A percentile compares a stretch with the other conserved stretches of the same genome.
Evolutionary conservation across 176 grass and related monocot species (phyloP).

Genomic region (Carex kokanica): DNA sequence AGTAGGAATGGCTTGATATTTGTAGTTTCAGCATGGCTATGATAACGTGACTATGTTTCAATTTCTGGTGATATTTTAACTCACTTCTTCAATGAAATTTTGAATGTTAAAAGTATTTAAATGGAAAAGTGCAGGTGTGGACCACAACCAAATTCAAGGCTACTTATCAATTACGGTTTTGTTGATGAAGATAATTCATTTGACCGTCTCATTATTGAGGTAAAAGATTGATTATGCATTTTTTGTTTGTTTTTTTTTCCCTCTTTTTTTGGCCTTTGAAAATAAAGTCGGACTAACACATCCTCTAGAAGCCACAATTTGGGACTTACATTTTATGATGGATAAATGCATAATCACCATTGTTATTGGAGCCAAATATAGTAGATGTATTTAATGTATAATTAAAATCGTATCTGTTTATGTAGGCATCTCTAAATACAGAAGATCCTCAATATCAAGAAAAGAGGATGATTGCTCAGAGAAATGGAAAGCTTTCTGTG

Average conservation of each 20-base stretch:
- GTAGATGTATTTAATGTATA: background rate
- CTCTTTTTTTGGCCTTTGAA: conserved; percentile 20
- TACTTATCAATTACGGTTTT: conserved; percentile 98
- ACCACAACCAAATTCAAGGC: conserved; percentile 90
- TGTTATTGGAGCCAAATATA: background rate
- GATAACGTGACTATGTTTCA: background rate
- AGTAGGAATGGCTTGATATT: background rate
- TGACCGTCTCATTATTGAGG: conserved; percentile 89
- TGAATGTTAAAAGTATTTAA: background rate
- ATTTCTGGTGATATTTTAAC: background rate
- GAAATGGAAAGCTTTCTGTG: conserved; percentile 88
- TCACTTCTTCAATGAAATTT: background rate
- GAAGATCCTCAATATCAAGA: conserved; percentile 99
- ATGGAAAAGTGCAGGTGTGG: conserved; percentile 71
- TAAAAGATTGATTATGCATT: conserved; percentile 19
- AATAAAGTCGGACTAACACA: background rate
- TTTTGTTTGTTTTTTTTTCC: conserved; percentile 13
- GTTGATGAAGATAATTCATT: conserved; percentile 97
- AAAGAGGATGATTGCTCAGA: conserved; percentile 98
- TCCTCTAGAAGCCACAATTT: background rate
- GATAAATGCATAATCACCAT: background rate
- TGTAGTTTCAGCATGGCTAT: background rate
- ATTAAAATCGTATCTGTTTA: conserved; percentile 6
- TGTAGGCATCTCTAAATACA: conserved; percentile 85
- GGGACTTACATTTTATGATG: background rate